Evolutionary conservation across 2,329 filamentous ascomycete species (phyloP), one percentile per base, ranked within the genome.

Genomic region (Colletotrichum simmondsii): DNA sequence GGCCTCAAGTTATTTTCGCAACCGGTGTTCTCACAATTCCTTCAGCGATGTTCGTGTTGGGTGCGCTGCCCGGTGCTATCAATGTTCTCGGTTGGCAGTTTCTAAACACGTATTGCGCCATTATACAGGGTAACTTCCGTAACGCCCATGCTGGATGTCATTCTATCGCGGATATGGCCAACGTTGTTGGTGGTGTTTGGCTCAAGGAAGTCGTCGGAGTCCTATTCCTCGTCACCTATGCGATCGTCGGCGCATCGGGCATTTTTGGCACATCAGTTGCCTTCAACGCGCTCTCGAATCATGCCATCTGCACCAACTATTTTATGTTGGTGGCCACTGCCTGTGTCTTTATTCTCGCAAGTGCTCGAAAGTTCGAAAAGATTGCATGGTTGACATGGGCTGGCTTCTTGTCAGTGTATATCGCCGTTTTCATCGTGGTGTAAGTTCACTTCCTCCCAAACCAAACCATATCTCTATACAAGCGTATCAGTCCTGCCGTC

Each of bases 351-450:
- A 74, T 83, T 0, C 82, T 85, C 6, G 88, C 89, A 1, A 87
- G 85, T 30, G 84, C 90, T 5, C 86, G 89, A 73, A 92, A 89
- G 68, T 88, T 91, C 75, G 85, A 89, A 64, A 88, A 91, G 75
- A 87, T 92, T 71, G 88, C 87, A 3, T 92, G 89, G 88, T 80
- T 92, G 56, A 90, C 89, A 0, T 92, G 88, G 87, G 86, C 85
- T 12, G 91, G 90, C 0, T 91, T 92, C 76, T 70, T 85, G 5
- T 89, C 86, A 32, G 87, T 92, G 49, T 91, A 89, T 75, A 80
- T 85, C 19, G 89, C 90, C 4, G 86, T 91, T 0, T 86, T 90
- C 71, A 89, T 90, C 66, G 83, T 90, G 59, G 88, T 90, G 75
- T 83, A 78, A 77, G 82, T 79, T n/a, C 8, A 42, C 7, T 19